Conservation (phyloP, 148 eudicot genomes). For the Cornus controversa region DNA sequence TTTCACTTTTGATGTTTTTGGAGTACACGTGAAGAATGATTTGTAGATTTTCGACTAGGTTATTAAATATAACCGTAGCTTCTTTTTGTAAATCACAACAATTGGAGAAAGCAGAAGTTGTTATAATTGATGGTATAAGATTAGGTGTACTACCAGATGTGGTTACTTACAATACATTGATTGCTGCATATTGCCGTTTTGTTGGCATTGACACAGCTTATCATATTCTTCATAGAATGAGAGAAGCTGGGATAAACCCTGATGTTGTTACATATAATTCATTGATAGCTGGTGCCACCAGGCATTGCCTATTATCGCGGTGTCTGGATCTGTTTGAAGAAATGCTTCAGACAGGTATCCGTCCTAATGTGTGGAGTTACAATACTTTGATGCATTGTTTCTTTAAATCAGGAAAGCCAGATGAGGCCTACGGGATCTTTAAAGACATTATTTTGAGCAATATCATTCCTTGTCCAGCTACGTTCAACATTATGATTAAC, state of each 20-base stretch:
- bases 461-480: constrained; percentile 44
- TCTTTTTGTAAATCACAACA: constrained; percentile 63
- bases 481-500: constrained; percentile 70
- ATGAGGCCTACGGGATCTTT: constrained; percentile 64
- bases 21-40: constrained; percentile 30
- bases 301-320: constrained; percentile 31
- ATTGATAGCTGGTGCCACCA: constrained; percentile 74
- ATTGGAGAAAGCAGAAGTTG: constrained; percentile 76
- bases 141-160: constrained; percentile 82
- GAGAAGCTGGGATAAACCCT: constrained; percentile 78
- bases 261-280: constrained; percentile 74
- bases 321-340: constrained; percentile 71
- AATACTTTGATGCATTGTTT: constrained; percentile 87
- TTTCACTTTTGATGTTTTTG: background rate
- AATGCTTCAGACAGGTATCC: constrained; percentile 63
- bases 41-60: constrained; percentile 59
- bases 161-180: constrained; percentile 81
- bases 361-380: constrained; percentile 78
- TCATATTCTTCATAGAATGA: constrained; percentile 63
- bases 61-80: constrained; percentile 73
- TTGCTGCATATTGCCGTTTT: constrained; percentile 79
- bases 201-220: constrained; percentile 72
- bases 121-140: constrained; percentile 75
- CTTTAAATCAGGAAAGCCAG: constrained; percentile 71
- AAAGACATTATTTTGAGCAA: constrained; percentile 46